phyloP scores from a whole-genome alignment of 805 yeast genomes.

The Candida nitratophila region DNA sequence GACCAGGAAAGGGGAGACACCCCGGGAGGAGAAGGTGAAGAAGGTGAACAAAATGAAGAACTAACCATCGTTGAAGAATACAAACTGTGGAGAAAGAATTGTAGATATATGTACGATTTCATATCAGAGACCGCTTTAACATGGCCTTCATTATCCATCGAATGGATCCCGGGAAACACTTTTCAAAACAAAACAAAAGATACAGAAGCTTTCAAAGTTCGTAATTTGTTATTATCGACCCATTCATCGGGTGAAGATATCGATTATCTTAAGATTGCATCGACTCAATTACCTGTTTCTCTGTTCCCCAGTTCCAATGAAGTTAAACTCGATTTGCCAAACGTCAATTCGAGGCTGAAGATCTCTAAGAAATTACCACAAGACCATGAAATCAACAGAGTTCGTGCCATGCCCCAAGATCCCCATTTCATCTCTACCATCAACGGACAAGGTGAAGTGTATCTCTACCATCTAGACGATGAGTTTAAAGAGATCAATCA shows the following conservation, averaged over 20 bases:
- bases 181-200: constrained; percentile 18
- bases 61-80: constrained; percentile 57
- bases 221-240: constrained; percentile 60
- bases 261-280: constrained; percentile 59
- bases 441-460: constrained; percentile 58
- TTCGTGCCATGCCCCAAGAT: constrained; percentile 62
- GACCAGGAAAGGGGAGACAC: neutral
- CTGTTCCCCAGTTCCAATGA: constrained; percentile 20
- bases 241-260: constrained; percentile 66
- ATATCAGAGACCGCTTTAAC: constrained; percentile 72
- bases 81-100: constrained; percentile 73
- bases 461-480: constrained; percentile 36
- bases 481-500: constrained; percentile 13
- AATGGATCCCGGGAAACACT: constrained; percentile 56
- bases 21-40: constrained; percentile 2
- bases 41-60: constrained; percentile 26
- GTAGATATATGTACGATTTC: constrained; percentile 76
- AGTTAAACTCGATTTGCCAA: constrained; percentile 9
- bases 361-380: constrained; percentile 56
- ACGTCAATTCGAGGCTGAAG: constrained; percentile 48
- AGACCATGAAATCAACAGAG: constrained; percentile 63
- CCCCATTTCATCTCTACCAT: constrained; percentile 54
- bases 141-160: constrained; percentile 78
- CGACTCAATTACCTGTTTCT: constrained; percentile 50
- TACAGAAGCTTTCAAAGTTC: constrained; percentile 23